A percentile compares a stretch with the other conserved stretches of the same genome.
These are phyloP conservation scores for Amanita thiersii DNA, from an alignment of 768 basidiomycete species.

Conservation along the genomic window DNA sequence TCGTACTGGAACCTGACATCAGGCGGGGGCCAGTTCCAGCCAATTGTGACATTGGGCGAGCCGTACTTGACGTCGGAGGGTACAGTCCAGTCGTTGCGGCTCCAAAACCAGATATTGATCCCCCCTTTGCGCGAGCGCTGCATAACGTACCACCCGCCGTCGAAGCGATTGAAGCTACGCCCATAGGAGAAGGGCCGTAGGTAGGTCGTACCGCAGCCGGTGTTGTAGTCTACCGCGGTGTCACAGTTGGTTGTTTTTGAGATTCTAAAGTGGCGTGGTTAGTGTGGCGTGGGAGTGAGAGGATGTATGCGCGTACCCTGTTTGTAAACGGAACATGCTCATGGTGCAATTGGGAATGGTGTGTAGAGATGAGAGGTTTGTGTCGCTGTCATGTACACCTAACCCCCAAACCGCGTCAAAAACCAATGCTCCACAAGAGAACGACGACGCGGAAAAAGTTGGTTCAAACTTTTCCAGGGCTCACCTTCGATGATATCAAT, in stretches of 20 bases:
- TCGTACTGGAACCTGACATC: constrained; percentile 39
- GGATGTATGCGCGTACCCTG: constrained; percentile 30
- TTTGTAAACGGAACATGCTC: constrained; percentile 29
- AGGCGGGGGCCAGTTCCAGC: constrained; percentile 33
- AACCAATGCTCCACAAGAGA: background rate
- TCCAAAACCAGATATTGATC: constrained; percentile 58
- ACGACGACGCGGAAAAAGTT: constrained; percentile 3
- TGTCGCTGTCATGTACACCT: constrained; percentile 41
- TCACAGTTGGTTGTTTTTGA: constrained; percentile 41
- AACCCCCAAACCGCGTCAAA: background rate
- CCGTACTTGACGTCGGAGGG: constrained; percentile 30
- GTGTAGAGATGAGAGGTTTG: constrained; percentile 48
- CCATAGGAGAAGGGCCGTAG: constrained; percentile 34
- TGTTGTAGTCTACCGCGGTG: constrained; percentile 40
- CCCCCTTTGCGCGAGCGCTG: constrained; percentile 29
- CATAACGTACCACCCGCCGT: constrained; percentile 59
- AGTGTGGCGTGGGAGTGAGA: no score
- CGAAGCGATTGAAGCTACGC: constrained; percentile 34
- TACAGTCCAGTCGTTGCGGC: constrained; percentile 32
- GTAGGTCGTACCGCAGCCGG: constrained; percentile 52
- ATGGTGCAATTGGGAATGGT: constrained; percentile 42
- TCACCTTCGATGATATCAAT: constrained; percentile 55
- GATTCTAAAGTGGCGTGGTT: constrained; percentile 27
- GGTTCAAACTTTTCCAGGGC: background rate
- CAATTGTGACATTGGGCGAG: background rate